Base-by-base conservation (phyloP, 331 rosid genomes). In the Rosa hybrid region DNA sequence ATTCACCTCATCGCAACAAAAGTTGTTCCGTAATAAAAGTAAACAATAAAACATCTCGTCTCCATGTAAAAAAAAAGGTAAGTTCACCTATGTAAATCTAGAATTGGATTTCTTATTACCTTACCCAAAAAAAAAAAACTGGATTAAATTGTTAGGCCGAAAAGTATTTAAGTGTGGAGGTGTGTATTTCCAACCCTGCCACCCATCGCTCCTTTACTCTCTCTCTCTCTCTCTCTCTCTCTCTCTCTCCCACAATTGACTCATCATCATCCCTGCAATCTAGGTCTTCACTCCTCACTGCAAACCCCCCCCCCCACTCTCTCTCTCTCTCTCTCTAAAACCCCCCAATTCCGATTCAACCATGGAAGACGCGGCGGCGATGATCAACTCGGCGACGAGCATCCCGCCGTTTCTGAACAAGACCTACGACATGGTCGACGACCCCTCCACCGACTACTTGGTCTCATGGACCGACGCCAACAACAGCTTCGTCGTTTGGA, bases 351-450 rank as follows among this genome's bases (percentile, higher is more conserved):
- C n/a, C 8, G 17, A 12, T 2, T 21, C 5, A 74, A 71, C 25
- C 12, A 84, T 80, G 88, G 88, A 75, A 65, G 87, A 81, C n/a
- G 41, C 57, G 42, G 75, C 76, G 67, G 18, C 84, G 77, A 75
- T 21, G 65, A n/a, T 71, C 67, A 78, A 45, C 82, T n/a, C 77
- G 56, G 80, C 71, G 38, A 70, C 71, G 38, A 70, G 41, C 67
- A 76, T 44, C 53, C 72, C 94, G 54, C 94, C 95, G 14, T 92
- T 92, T 70, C 85, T 92, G 68, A 85, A 83, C 82, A 92, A 92
- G 53, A 91, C 94, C 8, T 92, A 90, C 48, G 95, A 87, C 57
- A 87, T 92, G 97, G 95, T 92, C 5, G 90, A 90, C 20, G 95
- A 92, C 63, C 88, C 92, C 0, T 84, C 90, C 18, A 86, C 92